These are phyloP conservation scores for Verticillium alfalfae DNA, from an alignment of 2,329 filamentous ascomycete genomes.

Conservation along the genomic window DNA sequence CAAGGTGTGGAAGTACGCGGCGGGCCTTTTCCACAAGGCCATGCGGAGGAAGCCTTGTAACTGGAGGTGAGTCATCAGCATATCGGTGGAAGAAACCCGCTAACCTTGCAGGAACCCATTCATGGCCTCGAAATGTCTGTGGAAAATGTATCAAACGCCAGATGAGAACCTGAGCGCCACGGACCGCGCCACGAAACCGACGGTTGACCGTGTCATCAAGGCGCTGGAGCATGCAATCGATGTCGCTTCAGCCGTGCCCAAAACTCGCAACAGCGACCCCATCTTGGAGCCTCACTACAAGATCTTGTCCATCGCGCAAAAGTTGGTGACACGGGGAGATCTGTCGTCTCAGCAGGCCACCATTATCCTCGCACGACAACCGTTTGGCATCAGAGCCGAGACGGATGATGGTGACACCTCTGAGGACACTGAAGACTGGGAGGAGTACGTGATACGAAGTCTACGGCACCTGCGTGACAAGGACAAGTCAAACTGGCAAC, in stretches of 20 bases:
- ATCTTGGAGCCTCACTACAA: constrained; percentile 92
- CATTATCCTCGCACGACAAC: constrained; percentile 49
- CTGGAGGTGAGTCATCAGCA: constrained; percentile 43
- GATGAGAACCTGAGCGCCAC: constrained; percentile 35
- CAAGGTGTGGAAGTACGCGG: constrained; percentile 57
- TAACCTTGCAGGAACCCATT: constrained; percentile 40
- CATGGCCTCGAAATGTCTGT: constrained; percentile 57
- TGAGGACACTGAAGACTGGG: constrained; percentile 53
- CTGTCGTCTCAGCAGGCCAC: constrained; percentile 42
- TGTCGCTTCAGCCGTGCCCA: constrained; percentile 45
- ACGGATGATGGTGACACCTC: constrained; percentile 28
- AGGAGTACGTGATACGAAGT: constrained; percentile 47
- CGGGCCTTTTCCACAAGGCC: constrained; percentile 49
- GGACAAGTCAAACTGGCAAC: constrained; percentile 94
- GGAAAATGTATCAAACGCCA: constrained; percentile 56
- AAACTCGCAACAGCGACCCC: constrained; percentile 61
- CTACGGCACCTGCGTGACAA: constrained; percentile 54
- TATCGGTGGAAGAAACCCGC: no score
- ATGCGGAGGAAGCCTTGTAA: constrained; percentile 47
- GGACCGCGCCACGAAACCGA: constrained; percentile 31
- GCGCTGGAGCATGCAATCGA: constrained; percentile 46
- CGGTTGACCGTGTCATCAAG: constrained; percentile 35
- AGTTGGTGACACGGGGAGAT: constrained; percentile 60
- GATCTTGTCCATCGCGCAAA: constrained; percentile 75
- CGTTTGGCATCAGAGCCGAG: constrained; percentile 43